A percentile compares a stretch with the other conserved stretches of the same genome.
Conservation (phyloP, 306 rosid genomes). For the Cucurbita argyrosperma region DNA sequence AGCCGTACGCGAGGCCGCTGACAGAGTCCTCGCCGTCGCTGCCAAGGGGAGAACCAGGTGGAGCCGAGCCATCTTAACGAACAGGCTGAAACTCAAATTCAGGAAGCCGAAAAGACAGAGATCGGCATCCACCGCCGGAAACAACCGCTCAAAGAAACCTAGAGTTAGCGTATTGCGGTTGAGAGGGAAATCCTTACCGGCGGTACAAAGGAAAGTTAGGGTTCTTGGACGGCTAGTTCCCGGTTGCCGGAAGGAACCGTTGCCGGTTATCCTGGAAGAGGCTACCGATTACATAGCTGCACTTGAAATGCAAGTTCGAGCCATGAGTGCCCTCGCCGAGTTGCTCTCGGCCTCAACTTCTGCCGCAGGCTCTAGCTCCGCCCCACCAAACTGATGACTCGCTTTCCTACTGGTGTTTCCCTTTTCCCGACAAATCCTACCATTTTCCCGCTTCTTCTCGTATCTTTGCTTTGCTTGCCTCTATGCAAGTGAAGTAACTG, state of each 20-base stretch:
- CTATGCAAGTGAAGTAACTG: slow-evolving; percentile 15
- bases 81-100: slow-evolving; percentile 62
- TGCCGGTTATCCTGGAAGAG: slow-evolving; percentile 81
- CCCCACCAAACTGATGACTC: slow-evolving; percentile 36
- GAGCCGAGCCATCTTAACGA: slow-evolving; percentile 78
- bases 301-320: slow-evolving; percentile 87
- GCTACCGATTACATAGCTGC: slow-evolving; percentile 79
- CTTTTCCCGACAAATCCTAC: background rate
- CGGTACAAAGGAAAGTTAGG: slow-evolving; percentile 58
- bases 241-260: slow-evolving; percentile 72
- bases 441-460: background rate
- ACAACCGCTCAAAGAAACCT: slow-evolving; percentile 36
- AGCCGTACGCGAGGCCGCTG: slow-evolving; percentile 73
- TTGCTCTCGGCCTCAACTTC: slow-evolving; percentile 35
- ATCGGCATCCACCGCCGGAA: slow-evolving; percentile 4
- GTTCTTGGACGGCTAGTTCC: slow-evolving; percentile 81
- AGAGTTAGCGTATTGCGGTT: slow-evolving; percentile 53
- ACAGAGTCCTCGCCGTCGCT: slow-evolving; percentile 60
- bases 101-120: slow-evolving; percentile 35
- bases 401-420: slow-evolving; percentile 14
- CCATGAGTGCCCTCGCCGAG: slow-evolving; percentile 66
- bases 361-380: slow-evolving; percentile 15
- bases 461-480: background rate
- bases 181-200: slow-evolving; percentile 56
- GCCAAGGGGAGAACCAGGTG: slow-evolving; percentile 80